These are phyloP conservation scores for Globisporangium middletonii DNA, from an alignment of 352 stramenopile species.

Conservation along the genomic window DNA sequence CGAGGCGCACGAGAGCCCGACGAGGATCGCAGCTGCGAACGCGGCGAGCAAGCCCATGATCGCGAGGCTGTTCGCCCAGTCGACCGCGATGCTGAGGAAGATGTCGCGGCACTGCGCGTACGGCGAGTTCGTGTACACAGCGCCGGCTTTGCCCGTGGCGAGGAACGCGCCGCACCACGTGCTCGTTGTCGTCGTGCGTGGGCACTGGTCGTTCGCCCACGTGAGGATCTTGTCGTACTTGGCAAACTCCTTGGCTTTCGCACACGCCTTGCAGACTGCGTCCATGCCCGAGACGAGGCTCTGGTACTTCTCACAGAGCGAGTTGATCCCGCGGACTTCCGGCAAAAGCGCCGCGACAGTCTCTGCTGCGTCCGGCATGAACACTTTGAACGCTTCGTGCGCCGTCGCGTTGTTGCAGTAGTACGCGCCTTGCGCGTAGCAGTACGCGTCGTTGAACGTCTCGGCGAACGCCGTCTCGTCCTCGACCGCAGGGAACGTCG, in stretches of 20 bases:
- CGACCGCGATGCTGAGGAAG: constrained; percentile 60
- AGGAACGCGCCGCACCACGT: constrained; percentile 65
- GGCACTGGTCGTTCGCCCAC: constrained; percentile 77
- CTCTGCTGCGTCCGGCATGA: constrained; percentile 44
- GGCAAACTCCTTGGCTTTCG: constrained; percentile 40
- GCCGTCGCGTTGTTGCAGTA: constrained; percentile 79
- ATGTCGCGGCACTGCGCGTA: constrained; percentile 66
- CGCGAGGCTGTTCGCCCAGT: constrained; percentile 55
- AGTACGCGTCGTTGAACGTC: constrained; percentile 82
- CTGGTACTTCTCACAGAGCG: constrained; percentile 46
- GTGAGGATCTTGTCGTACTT: constrained; percentile 73
- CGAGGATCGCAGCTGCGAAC: constrained; percentile 39
- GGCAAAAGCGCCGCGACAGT: constrained; percentile 39
- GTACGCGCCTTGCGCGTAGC: constrained; percentile 77
- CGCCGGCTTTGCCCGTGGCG: constrained; percentile 26
- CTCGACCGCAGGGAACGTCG: constrained; percentile 41
- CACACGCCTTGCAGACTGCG: constrained; percentile 45
- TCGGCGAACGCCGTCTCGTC: constrained; percentile 53
- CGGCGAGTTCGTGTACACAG: constrained; percentile 56
- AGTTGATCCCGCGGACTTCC: constrained; percentile 49
- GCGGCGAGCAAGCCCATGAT: constrained; percentile 46
- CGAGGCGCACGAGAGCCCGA: constrained; percentile 56
- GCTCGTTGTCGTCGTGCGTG: constrained; percentile 38
- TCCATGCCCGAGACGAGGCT: constrained; percentile 27
- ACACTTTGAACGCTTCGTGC: constrained; percentile 46